Conservation (phyloP, 2,329 filamentous ascomycete species). For the Beauveria sp. region DNA sequence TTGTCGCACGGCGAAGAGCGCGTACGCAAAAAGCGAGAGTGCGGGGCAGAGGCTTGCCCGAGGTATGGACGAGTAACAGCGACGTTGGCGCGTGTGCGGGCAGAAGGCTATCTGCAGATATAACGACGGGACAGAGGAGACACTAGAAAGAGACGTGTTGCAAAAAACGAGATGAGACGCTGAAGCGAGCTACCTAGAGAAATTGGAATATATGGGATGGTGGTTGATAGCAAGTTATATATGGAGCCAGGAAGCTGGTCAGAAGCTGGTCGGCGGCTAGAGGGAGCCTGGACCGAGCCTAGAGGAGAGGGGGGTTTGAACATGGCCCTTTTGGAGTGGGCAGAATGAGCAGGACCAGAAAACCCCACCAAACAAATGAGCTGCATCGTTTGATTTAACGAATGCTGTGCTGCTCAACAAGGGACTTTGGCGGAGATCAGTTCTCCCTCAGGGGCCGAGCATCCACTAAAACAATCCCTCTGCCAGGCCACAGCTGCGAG, state of each 20-base stretch:
- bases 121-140: not conserved
- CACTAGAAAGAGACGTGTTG: not conserved
- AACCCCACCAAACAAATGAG: not conserved
- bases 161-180: not conserved
- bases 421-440: not conserved
- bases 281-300: not conserved
- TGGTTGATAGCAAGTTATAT: not conserved
- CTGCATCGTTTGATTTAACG: not conserved
- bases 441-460: not conserved
- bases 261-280: conserved; percentile 5
- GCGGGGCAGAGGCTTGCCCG: conserved; percentile 1
- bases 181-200: not conserved
- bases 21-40: conserved; percentile 7
- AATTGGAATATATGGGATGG: conserved; percentile 2
- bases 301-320: not conserved
- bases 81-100: not conserved
- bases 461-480: not conserved
- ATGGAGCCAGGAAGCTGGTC: not conserved
- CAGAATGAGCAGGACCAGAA: conserved; percentile 2
- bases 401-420: not conserved
- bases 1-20: conserved; percentile 7
- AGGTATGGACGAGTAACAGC: not conserved
- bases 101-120: not conserved
- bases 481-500: not conserved
- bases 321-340: not conserved